These are phyloP conservation scores for Tylopilus sp. DNA, from an alignment of 1,284 basidiomycete species.

Conservation along the genomic window DNA sequence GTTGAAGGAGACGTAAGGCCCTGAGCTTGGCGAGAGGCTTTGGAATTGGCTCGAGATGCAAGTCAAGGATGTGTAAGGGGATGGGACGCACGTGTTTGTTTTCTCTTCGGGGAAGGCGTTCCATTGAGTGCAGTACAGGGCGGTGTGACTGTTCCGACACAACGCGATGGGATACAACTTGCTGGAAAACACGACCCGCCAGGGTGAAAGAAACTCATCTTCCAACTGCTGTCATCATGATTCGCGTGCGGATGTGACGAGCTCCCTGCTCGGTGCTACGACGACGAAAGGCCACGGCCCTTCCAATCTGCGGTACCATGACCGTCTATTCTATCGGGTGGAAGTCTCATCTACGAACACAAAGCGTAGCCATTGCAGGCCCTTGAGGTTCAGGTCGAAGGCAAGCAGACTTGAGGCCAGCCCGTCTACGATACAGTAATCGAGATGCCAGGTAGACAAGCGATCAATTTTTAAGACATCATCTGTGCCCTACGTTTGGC, in stretches of 20 bases:
- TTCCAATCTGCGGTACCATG: no score
- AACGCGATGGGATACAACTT: conserved; percentile 18
- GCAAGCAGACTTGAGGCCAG: no score
- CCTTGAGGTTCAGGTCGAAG: no score
- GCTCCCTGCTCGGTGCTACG: conserved; percentile 30
- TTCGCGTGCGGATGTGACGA: conserved; percentile 27
- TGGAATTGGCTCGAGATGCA: conserved; percentile 41
- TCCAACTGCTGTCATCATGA: conserved; percentile 24
- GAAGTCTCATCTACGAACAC: no score
- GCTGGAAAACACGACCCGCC: neutral
- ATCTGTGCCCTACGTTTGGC: no score
- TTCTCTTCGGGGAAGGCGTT: neutral
- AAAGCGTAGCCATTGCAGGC: no score
- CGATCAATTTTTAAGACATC: no score
- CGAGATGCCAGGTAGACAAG: no score
- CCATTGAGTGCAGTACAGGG: conserved; percentile 15
- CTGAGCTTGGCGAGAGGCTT: conserved; percentile 30
- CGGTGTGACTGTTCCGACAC: conserved; percentile 16
- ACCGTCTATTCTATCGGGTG: no score
- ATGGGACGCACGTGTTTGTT: no score
- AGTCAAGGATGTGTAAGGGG: conserved; percentile 18
- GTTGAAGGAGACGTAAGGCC: conserved; percentile 25
- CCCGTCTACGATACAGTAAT: no score
- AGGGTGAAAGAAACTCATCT: neutral
- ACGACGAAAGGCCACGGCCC: no score